phyloP scores from a whole-genome alignment of 1,139 yeast species.

The Diutina pseudorugosa region DNA sequence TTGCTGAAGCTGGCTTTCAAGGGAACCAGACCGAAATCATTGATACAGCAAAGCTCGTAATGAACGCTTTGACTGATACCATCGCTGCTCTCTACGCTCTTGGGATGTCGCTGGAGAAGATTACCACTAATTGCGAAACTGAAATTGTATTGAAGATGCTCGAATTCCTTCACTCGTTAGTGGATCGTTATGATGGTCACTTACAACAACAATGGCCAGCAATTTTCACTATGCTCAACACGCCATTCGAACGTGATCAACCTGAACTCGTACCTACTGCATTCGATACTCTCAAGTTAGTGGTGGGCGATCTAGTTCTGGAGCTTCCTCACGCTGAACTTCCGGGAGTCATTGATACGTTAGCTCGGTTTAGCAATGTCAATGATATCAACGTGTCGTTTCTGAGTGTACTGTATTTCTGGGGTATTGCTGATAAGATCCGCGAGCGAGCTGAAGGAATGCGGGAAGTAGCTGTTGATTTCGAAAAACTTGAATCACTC shows the following conservation, averaged over 20 bases:
- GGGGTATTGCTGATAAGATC: slow-evolving; percentile 78
- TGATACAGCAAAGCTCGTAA: background rate
- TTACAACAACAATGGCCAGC: background rate
- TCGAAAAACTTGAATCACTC: background rate
- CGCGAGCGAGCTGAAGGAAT: slow-evolving; percentile 15
- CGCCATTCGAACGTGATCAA: background rate
- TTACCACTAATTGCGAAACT: background rate
- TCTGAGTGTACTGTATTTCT: slow-evolving; percentile 81
- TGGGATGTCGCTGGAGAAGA: background rate
- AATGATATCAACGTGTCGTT: slow-evolving; percentile 76
- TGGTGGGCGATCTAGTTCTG: slow-evolving; percentile 73
- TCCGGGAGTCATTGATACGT: slow-evolving; percentile 53
- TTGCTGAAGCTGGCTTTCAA: background rate
- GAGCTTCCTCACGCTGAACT: slow-evolving; percentile 55
- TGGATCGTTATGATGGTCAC: background rate
- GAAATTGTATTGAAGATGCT: background rate
- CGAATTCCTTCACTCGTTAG: background rate
- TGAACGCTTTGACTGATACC: background rate
- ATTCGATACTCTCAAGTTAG: slow-evolving; percentile 72
- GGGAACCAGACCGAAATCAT: background rate
- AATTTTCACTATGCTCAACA: background rate
- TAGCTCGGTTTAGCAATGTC: slow-evolving; percentile 63
- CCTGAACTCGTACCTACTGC: background rate
- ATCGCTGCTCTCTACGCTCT: background rate
- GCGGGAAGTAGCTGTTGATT: slow-evolving; percentile 5